These are phyloP conservation scores for Adenanthera pavonina DNA, from an alignment of 306 rosid genomes.

Conservation along the genomic window DNA sequence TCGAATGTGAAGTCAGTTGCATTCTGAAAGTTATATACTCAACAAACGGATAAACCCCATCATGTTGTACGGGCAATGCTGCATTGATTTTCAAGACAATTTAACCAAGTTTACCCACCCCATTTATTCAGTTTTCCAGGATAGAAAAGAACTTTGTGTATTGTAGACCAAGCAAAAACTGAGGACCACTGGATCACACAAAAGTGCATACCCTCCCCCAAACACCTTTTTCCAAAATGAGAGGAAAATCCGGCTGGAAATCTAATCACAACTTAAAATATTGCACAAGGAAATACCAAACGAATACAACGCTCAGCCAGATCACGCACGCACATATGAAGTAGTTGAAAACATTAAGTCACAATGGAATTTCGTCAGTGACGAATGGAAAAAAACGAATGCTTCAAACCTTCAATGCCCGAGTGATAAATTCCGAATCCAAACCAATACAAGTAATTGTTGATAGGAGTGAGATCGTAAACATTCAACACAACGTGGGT, in stretches of 20 bases:
- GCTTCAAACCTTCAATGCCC: constrained; percentile 78
- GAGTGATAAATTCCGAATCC: constrained; percentile 94
- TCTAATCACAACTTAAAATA: neutral
- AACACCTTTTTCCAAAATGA: neutral
- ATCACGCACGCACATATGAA: constrained; percentile 30
- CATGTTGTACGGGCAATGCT: neutral
- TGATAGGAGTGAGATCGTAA: constrained; percentile 87
- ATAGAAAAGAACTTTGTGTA: neutral
- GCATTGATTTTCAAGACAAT: neutral
- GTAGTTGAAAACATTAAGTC: neutral
- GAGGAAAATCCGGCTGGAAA: neutral
- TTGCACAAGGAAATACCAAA: neutral
- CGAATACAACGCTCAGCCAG: constrained; percentile 23
- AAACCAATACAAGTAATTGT: constrained; percentile 78
- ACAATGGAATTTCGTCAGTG: neutral
- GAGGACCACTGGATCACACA: neutral
- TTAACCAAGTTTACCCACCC: neutral
- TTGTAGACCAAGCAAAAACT: neutral
- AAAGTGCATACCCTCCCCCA: neutral
- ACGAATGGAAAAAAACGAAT: neutral
- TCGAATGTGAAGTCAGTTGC: neutral
- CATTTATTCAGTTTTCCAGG: neutral
- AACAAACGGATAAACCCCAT: neutral
- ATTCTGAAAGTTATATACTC: neutral
- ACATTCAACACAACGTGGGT: constrained; percentile 73